Conservation (phyloP, 495 filamentous ascomycete genomes). For the Aspergillus heteromorphus region DNA sequence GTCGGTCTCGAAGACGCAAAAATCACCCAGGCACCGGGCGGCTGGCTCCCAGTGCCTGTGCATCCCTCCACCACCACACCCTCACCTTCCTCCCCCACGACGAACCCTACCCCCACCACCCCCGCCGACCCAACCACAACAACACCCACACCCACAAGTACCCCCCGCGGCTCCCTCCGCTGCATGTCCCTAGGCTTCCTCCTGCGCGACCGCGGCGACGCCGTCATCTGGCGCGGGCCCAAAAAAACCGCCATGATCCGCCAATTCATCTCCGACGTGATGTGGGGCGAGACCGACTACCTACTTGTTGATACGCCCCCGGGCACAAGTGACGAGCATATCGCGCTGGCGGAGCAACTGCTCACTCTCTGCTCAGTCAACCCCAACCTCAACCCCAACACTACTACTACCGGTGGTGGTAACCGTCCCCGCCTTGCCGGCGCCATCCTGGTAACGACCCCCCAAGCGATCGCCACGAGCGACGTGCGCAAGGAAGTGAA, state of each 20-base stretch:
- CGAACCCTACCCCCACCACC: slow-evolving; percentile 16
- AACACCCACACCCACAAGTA: slow-evolving; percentile 28
- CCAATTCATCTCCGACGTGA: slow-evolving; percentile 87
- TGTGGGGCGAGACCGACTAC: slow-evolving; percentile 86
- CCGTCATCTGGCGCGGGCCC: slow-evolving; percentile 93
- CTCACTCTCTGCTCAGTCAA: slow-evolving; percentile 54
- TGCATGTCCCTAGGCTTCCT: slow-evolving; percentile 96
- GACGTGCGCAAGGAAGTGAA: slow-evolving; percentile 97
- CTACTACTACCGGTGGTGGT: no score
- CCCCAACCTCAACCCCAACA: no score
- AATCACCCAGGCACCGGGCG: slow-evolving; percentile 80
- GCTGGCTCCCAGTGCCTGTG: slow-evolving; percentile 84
- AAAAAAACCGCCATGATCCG: slow-evolving; percentile 99
- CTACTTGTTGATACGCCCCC: slow-evolving; percentile 94
- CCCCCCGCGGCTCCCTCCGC: slow-evolving; percentile 55
- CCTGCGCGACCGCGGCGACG: slow-evolving; percentile 73
- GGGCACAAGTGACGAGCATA: slow-evolving; percentile 95
- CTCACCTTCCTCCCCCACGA: slow-evolving; percentile 10
- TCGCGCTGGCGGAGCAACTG: slow-evolving; percentile 83
- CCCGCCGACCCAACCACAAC: slow-evolving; percentile 20
- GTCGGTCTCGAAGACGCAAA: slow-evolving; percentile 84
- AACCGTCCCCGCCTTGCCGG: slow-evolving; percentile 65
- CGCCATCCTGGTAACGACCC: slow-evolving; percentile 92
- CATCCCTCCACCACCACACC: slow-evolving; percentile 32
- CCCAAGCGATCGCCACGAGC: slow-evolving; percentile 86